Conservation (phyloP, 805 yeast genomes). For the Lipomyces spencermartinsiae region DNA sequence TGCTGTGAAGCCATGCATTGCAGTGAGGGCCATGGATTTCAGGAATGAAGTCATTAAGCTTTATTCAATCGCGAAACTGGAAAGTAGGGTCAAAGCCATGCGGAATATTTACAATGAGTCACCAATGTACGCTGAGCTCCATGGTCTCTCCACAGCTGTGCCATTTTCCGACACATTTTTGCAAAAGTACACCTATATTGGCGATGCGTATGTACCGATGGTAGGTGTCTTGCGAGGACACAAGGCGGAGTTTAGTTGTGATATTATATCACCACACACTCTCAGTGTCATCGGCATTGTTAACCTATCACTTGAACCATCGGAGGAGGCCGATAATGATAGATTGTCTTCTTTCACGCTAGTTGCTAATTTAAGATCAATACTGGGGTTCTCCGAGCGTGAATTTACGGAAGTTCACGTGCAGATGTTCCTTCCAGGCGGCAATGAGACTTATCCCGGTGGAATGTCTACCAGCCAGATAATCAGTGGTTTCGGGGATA, state of each 20-base stretch:
- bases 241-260: constrained; percentile 21
- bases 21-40: constrained; percentile 38
- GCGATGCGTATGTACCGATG: constrained; percentile 33
- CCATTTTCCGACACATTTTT: constrained; percentile 21
- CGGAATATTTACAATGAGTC: constrained; percentile 29
- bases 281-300: constrained; percentile 36
- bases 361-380: constrained; percentile 21
- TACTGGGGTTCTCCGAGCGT: constrained; percentile 38
- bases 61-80: constrained; percentile 34
- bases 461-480: constrained; percentile 35
- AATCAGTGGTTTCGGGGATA: constrained; percentile 34
- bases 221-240: constrained; percentile 18
- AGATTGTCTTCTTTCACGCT: constrained; percentile 18
- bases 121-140: constrained; percentile 27
- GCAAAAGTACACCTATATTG: constrained; percentile 22
- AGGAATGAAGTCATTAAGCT: constrained; percentile 27
- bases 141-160: neutral
- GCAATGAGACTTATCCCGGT: constrained; percentile 17
- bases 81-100: constrained; percentile 22
- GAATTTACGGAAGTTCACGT: constrained; percentile 40
- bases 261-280: constrained; percentile 40
- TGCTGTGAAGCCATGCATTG: constrained; percentile 36
- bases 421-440: constrained; percentile 24
- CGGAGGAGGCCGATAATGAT: constrained; percentile 4
- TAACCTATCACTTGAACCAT: constrained; percentile 25